Percentiles rank a stretch among this genome's conserved stretches.
phyloP scores from a whole-genome alignment of 192 early-diverging fungal genomes.

The Coemansia sp. region DNA sequence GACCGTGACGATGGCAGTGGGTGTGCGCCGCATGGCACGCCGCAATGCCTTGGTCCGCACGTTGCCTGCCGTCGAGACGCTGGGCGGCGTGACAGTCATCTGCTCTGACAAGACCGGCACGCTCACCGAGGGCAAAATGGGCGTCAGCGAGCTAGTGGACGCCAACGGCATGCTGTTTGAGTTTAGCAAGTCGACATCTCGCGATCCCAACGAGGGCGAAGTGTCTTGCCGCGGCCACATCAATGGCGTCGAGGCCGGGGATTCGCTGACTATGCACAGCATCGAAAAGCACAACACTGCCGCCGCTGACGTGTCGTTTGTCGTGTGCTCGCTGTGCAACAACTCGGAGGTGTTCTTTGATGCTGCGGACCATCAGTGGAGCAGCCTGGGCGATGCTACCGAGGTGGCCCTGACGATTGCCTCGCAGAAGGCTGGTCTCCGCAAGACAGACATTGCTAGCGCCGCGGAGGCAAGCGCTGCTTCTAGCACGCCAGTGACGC shows the following conservation, averaged over 20 bases:
- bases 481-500: not conserved
- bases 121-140: conserved; percentile 98
- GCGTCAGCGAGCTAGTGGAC: conserved; percentile 70
- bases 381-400: conserved; percentile 90
- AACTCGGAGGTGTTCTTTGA: conserved; percentile 76
- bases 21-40: conserved; percentile 91
- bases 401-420: conserved; percentile 91
- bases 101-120: conserved; percentile 99
- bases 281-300: conserved; percentile 60
- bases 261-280: conserved; percentile 40
- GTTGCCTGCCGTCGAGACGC: conserved; percentile 91
- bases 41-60: conserved; percentile 91
- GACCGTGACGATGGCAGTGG: conserved; percentile 96
- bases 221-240: conserved; percentile 72
- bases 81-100: conserved; percentile 95
- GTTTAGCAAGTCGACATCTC: conserved; percentile 69
- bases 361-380: conserved; percentile 63
- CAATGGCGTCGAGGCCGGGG: conserved; percentile 45
- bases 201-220: conserved; percentile 56
- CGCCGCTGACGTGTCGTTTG: conserved; percentile 74
- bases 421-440: conserved; percentile 80
- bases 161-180: conserved; percentile 43
- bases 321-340: conserved; percentile 84
- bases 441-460: conserved; percentile 48
- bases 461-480: not conserved